A percentile compares a stretch with the other conserved stretches of the same genome.
phyloP scores from a whole-genome alignment of 106 monocot species.

The Triglochin maritima region DNA sequence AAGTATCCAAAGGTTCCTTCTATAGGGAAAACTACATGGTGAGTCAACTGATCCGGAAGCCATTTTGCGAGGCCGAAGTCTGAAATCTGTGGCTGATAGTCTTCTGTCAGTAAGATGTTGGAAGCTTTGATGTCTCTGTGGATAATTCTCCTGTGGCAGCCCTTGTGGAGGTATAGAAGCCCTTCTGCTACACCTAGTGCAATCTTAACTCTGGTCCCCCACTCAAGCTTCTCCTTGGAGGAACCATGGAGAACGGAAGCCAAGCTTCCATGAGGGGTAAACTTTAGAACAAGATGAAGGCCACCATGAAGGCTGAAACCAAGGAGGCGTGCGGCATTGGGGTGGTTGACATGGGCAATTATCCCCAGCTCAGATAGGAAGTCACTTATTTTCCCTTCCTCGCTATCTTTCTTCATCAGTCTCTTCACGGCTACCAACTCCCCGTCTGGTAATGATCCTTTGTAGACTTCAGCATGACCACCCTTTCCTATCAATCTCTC shows the following conservation, averaged over 20 bases:
- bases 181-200: constrained; percentile 87
- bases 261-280: constrained; percentile 92
- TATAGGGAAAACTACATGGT: constrained; percentile 84
- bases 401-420: constrained; percentile 53
- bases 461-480: constrained; percentile 91
- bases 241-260: constrained; percentile 69
- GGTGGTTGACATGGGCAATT: constrained; percentile 90
- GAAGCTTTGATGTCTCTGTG: constrained; percentile 98
- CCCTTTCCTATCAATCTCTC: constrained; percentile 91
- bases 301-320: constrained; percentile 87
- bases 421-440: constrained; percentile 86
- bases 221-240: constrained; percentile 24
- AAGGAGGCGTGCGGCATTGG: constrained; percentile 79
- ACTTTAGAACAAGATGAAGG: constrained; percentile 72
- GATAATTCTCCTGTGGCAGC: constrained; percentile 85
- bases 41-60: constrained; percentile 83
- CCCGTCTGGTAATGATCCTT: constrained; percentile 54
- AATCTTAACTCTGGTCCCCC: constrained; percentile 71
- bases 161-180: constrained; percentile 76
- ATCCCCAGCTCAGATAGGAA: constrained; percentile 92
- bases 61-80: constrained; percentile 99
- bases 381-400: constrained; percentile 62
- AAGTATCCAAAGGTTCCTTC: constrained; percentile 97
- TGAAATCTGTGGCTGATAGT: constrained; percentile 96
- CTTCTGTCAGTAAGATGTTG: constrained; percentile 79